These are phyloP conservation scores for Maudiozyma turicensis DNA, from an alignment of 805 yeast species.

Conservation along the genomic window DNA sequence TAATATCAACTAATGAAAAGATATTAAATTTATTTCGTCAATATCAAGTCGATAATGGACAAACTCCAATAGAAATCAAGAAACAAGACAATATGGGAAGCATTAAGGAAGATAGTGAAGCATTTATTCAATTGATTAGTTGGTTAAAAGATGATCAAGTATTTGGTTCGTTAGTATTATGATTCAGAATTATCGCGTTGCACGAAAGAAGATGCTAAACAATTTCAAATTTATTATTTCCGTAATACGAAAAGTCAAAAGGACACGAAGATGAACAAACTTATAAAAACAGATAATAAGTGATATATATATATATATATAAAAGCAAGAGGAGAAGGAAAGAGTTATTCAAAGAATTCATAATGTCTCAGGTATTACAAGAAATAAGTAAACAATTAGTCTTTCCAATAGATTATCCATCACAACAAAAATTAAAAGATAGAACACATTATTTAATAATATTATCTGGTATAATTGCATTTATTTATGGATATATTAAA, in stretches of 20 bases:
- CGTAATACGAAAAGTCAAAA: too few species aligned
- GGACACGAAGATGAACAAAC: too few species aligned
- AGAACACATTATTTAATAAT: constrained; percentile 11
- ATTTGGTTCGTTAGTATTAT: neutral
- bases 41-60: neutral
- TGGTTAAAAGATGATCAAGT: constrained; percentile 19
- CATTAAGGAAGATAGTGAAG: constrained; percentile 8
- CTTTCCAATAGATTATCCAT: constrained; percentile 29
- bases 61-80: too few species aligned
- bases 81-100: neutral
- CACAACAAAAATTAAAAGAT: constrained; percentile 19
- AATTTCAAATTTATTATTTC: neutral
- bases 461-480: constrained; percentile 29
- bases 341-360: neutral
- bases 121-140: constrained; percentile 9
- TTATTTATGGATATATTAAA: constrained; percentile 38
- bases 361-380: constrained; percentile 29
- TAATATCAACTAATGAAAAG: constrained; percentile 6
- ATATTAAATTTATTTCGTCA: constrained; percentile 8
- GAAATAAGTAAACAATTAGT: constrained; percentile 20
- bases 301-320: neutral
- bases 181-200: neutral
- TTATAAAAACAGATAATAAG: too few species aligned
- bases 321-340: neutral
- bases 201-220: neutral